Percentiles rank a stretch among this genome's conserved stretches.
Evolutionary conservation across 768 basidiomycete species (phyloP).

Genomic region (Mrakia hoshinonis): DNA sequence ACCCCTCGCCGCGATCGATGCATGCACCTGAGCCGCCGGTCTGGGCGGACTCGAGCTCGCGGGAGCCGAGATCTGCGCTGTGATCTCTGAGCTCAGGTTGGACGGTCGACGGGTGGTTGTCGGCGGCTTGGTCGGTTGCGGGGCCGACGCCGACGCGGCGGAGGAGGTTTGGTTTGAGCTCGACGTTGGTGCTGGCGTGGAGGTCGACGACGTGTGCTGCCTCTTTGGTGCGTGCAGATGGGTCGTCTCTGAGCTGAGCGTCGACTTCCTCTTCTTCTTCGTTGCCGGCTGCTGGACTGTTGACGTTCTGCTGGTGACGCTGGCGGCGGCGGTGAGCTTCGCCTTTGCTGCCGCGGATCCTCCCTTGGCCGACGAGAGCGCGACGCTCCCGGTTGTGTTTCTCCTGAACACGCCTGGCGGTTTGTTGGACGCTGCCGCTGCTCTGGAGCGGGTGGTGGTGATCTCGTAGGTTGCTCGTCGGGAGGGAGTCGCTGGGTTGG

Average conservation of each 20-base stretch:
- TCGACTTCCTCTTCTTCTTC: constrained; percentile 5
- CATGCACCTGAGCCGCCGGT: too few relatives aligned
- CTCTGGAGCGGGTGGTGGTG: not conserved
- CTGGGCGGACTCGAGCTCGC: not conserved
- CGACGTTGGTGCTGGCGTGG: not conserved
- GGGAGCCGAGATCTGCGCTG: not conserved
- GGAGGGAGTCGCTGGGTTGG: constrained; percentile 1
- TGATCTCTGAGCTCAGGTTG: constrained; percentile 9
- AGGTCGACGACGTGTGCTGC: not conserved
- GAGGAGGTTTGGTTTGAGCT: not conserved
- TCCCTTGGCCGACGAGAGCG: not conserved
- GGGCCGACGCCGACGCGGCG: too few relatives aligned
- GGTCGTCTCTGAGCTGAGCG: not conserved
- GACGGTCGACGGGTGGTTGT: not conserved
- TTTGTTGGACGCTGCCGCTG: not conserved
- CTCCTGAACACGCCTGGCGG: constrained; percentile 9
- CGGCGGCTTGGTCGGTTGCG: not conserved
- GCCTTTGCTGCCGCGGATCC: not conserved
- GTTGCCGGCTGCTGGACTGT: not conserved
- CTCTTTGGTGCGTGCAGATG: not conserved
- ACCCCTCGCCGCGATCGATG: not conserved
- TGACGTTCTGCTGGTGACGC: not conserved
- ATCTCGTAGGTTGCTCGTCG: not conserved
- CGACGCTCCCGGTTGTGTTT: constrained; percentile 1
- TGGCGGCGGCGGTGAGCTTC: not conserved